A percentile compares a stretch with the other conserved stretches of the same genome.
Evolutionary conservation across 2,329 filamentous ascomycete species (phyloP).

Genomic region (Colletotrichum melonis): DNA sequence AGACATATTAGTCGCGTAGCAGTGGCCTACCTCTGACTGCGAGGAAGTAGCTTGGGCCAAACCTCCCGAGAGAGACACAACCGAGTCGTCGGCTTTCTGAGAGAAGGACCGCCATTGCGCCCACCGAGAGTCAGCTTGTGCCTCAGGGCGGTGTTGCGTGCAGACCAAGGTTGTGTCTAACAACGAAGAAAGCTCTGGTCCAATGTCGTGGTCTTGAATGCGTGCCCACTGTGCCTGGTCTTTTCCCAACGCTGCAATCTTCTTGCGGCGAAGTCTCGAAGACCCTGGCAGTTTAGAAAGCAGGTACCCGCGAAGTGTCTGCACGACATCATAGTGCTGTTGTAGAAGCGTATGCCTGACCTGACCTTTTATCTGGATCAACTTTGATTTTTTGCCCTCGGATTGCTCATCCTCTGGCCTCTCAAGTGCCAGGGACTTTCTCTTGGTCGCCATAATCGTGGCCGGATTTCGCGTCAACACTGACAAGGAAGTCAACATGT

Average conservation of each 20-base stretch:
- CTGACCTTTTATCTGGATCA: neutral
- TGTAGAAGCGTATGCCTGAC: slow-evolving; percentile 29
- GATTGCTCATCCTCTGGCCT: neutral
- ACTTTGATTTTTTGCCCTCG: slow-evolving; percentile 12
- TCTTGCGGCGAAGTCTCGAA: slow-evolving; percentile 72
- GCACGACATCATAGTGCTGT: slow-evolving; percentile 68
- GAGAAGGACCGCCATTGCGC: slow-evolving; percentile 71
- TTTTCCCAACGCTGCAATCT: slow-evolving; percentile 60
- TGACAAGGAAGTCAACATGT: neutral
- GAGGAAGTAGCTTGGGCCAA: slow-evolving; percentile 58
- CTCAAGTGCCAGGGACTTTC: slow-evolving; percentile 13
- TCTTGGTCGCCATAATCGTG: slow-evolving; percentile 17
- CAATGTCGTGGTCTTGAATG: slow-evolving; percentile 43
- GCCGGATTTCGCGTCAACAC: neutral
- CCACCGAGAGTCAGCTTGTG: slow-evolving; percentile 54
- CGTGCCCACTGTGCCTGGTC: slow-evolving; percentile 30
- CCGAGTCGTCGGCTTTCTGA: slow-evolving; percentile 69
- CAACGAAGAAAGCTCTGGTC: slow-evolving; percentile 62
- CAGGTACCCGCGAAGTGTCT: slow-evolving; percentile 78
- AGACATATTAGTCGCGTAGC: neutral
- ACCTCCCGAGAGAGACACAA: slow-evolving; percentile 62
- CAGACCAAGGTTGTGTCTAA: slow-evolving; percentile 80
- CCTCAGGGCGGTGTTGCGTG: slow-evolving; percentile 39
- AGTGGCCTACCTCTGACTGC: slow-evolving; percentile 70
- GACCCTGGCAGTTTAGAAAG: slow-evolving; percentile 72